phyloP scores from a whole-genome alignment of 345 rosid species.

The Sisymbrium altissimum region DNA sequence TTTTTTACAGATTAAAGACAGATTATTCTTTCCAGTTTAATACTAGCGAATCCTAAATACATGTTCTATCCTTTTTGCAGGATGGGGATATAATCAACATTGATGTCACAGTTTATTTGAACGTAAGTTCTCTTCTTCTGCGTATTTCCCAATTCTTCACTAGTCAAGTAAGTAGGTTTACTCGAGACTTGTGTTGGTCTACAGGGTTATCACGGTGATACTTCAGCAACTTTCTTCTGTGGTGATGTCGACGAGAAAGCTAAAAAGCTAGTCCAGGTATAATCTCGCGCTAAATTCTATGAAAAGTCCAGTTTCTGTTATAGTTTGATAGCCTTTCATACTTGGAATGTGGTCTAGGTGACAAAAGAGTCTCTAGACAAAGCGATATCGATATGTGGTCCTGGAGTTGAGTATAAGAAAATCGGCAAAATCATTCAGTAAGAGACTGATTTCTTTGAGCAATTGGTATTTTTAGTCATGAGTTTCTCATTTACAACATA shows the following conservation, averaged over 20 bases:
- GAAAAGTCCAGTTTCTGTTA: background rate
- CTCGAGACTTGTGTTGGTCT: background rate
- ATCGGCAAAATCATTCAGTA: slow-evolving; percentile 90
- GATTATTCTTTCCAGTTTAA: background rate
- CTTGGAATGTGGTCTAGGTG: slow-evolving; percentile 46
- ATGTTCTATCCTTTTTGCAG: slow-evolving; percentile 41
- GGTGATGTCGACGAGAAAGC: slow-evolving; percentile 82
- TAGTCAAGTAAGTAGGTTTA: background rate
- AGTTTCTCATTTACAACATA: background rate
- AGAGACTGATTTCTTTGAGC: slow-evolving; percentile 23
- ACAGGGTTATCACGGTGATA: slow-evolving; percentile 96
- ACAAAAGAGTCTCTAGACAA: slow-evolving; percentile 76
- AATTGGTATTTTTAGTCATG: background rate
- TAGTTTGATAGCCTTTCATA: background rate
- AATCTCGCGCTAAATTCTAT: background rate
- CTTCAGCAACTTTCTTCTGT: slow-evolving; percentile 91
- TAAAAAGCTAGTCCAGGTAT: slow-evolving; percentile 74
- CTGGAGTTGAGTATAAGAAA: slow-evolving; percentile 74
- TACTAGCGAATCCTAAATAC: background rate
- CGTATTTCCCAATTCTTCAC: background rate
- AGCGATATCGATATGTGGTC: slow-evolving; percentile 84
- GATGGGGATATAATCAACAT: slow-evolving; percentile 94
- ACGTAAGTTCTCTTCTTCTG: slow-evolving; percentile 46
- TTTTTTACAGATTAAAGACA: background rate
- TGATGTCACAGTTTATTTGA: slow-evolving; percentile 83